Evolutionary conservation across 129 eudicot species (phyloP).

Genomic region (Calendula officinalis): DNA sequence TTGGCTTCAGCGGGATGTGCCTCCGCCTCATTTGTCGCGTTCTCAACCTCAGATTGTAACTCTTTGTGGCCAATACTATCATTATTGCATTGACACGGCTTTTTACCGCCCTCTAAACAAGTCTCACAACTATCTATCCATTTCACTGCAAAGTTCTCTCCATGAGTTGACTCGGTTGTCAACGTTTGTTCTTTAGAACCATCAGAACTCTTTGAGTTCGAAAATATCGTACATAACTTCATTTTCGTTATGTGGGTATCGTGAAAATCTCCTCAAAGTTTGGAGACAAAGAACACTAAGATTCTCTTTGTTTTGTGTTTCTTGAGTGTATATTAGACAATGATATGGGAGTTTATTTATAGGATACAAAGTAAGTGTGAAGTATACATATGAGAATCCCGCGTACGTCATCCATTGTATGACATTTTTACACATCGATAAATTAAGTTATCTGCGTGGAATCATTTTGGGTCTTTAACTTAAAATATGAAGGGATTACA

Average conservation of each 20-base stretch:
- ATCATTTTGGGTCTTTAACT: constrained; percentile 1
- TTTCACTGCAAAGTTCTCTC: constrained; percentile 25
- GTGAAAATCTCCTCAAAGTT: constrained; percentile 20
- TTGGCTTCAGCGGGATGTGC: constrained; percentile 19
- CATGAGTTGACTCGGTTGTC: constrained; percentile 11
- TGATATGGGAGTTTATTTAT: constrained; percentile 32
- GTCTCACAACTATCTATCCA: constrained; percentile 31
- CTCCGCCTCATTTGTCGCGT: constrained; percentile 20
- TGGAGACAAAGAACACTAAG: constrained; percentile 27
- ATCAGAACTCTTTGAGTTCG: constrained; percentile 16
- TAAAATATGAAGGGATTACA: neutral
- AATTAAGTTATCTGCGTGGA: too few species aligned
- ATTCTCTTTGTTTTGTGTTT: constrained; percentile 33
- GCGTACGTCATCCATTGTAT: constrained; percentile 9
- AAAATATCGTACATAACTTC: constrained; percentile 25
- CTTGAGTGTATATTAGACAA: constrained; percentile 16
- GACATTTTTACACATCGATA: neutral
- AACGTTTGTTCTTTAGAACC: constrained; percentile 30
- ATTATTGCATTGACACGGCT: constrained; percentile 24
- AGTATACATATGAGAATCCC: constrained; percentile 28
- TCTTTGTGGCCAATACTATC: constrained; percentile 2
- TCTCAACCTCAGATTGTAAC: constrained; percentile 25
- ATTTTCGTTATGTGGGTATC: constrained; percentile 9
- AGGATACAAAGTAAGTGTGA: constrained; percentile 25
- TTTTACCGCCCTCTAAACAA: constrained; percentile 37